Base-by-base conservation (phyloP, 139 green algal genomes). In the Chlamydomonas sphaeroides region DNA sequence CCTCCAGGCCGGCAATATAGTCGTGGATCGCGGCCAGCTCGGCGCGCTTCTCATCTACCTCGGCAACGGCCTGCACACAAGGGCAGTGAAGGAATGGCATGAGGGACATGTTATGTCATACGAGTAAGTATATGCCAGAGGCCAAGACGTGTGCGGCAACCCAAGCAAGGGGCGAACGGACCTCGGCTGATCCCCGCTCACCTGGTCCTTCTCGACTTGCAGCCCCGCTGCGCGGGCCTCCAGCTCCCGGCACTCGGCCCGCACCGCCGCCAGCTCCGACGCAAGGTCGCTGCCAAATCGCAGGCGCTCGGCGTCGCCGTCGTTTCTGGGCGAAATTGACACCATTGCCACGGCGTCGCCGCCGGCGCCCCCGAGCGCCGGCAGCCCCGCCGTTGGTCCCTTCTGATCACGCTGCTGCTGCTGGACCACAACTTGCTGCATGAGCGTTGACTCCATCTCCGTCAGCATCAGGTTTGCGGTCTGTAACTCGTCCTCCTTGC, bases 401-500 rank as follows among this genome's bases (percentile, higher is more conserved):
- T 14, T 10, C 45, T 10, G 45, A n/a, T n/a, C 45, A 10, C 10
- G 45, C 10, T 53, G 56, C 17, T 32, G 23, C 56, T 32, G 45
- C 45, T 33, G 69, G 68, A 61, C 11, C 68, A 11, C 8, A 28
- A 5, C 59, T 10, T 66, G 59, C 5, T 39, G 59, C 30, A 39
- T 5, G 59, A 14, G 30, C 59, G 59, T n/a, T n/a, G n/a, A n/a
- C 63, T 68, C 63, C 33, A 38, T 45, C 63, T 41, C 33, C 8
- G 17, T 18, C 21, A 82, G 42, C 61, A 82, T 82, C 5, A 82
- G 59, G 62, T 63, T 82, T 41, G 75, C 75, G 38, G 62, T 82
- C 42, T 35, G 26, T 15, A 82, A 33, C 28, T 82, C 75, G 41
- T 25, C 32, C 25, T 82, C 75, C 59, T 72, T 82, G 61, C 7